phyloP scores from a whole-genome alignment of 2,329 filamentous ascomycete species.

The Ilyonectria mors-panacis region DNA sequence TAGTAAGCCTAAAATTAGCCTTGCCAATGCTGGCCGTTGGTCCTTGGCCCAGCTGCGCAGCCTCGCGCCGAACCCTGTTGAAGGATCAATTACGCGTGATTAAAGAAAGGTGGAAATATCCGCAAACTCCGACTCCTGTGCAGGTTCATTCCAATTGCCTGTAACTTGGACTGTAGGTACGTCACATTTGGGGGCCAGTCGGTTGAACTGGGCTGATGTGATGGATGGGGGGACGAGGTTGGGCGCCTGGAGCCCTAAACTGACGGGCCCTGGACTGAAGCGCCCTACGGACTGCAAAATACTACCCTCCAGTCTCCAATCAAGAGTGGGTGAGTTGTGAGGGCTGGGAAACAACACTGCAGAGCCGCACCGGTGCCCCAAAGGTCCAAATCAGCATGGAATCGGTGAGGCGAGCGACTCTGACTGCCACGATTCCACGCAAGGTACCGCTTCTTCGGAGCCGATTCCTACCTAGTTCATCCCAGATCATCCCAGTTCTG shows the following conservation, averaged over 20 bases:
- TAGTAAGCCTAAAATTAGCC: conserved; percentile 42
- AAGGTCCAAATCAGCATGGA: conserved; percentile 16
- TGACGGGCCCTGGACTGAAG: too few relatives aligned
- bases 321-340: neutral
- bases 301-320: neutral
- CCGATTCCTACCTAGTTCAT: conserved; percentile 2
- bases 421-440: conserved; percentile 12
- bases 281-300: too few relatives aligned
- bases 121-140: conserved; percentile 4
- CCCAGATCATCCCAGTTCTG: too few relatives aligned
- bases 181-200: neutral
- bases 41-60: conserved; percentile 31
- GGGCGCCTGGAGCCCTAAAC: neutral
- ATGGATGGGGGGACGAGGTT: neutral
- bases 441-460: conserved; percentile 25
- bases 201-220: neutral
- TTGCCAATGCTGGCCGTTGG: conserved; percentile 34
- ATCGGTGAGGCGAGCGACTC: neutral
- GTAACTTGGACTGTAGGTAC: neutral
- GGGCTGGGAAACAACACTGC: neutral
- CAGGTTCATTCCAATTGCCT: neutral
- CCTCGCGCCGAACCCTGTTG: conserved; percentile 40
- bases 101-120: conserved; percentile 15
- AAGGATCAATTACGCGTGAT: conserved; percentile 33
- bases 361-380: conserved; percentile 16